Percentiles rank a stretch among this genome's conserved stretches.
Conservation (phyloP, 1,139 yeast species). For the Pichiaceae sp. region DNA sequence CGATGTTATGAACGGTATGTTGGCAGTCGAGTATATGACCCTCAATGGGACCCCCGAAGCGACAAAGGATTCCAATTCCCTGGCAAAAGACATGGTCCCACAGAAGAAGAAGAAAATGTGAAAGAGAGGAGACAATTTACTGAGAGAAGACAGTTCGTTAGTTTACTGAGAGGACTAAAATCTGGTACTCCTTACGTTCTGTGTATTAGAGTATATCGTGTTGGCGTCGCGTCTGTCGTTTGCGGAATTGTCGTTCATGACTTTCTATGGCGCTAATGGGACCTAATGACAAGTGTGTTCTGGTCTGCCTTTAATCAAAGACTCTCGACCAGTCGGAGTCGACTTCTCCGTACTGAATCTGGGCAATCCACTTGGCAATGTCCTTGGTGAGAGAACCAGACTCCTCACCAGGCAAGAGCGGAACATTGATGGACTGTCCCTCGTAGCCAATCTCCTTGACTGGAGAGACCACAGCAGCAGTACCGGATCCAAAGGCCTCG, state of each 20-base stretch:
- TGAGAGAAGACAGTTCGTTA: not conserved
- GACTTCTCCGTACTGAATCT: constrained; percentile 81
- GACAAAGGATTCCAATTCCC: constrained; percentile 8
- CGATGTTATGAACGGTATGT: constrained; percentile 11
- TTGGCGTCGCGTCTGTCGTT: too few relatives aligned
- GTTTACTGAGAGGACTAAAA: too few relatives aligned
- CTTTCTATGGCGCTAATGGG: too few relatives aligned
- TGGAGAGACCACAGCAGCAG: constrained; percentile 96
- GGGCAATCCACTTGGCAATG: constrained; percentile 76
- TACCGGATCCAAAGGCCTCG: constrained; percentile 96
- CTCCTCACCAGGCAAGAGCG: constrained; percentile 69
- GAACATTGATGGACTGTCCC: constrained; percentile 65
- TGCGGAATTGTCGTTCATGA: too few relatives aligned
- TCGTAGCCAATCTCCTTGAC: constrained; percentile 79
- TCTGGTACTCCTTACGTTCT: too few relatives aligned
- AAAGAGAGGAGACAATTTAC: not conserved
- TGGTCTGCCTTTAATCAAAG: constrained; percentile 21
- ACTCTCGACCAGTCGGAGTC: constrained; percentile 60
- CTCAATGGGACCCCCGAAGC: constrained; percentile 7
- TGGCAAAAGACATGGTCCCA: constrained; percentile 4
- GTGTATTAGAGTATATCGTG: too few relatives aligned
- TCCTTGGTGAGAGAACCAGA: constrained; percentile 71
- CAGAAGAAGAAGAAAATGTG: not conserved
- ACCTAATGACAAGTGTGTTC: too few relatives aligned
- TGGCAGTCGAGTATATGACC: constrained; percentile 8